Evolutionary conservation across 2,329 filamentous ascomycete species (phyloP).

Genomic region (Fusarium falciforme): DNA sequence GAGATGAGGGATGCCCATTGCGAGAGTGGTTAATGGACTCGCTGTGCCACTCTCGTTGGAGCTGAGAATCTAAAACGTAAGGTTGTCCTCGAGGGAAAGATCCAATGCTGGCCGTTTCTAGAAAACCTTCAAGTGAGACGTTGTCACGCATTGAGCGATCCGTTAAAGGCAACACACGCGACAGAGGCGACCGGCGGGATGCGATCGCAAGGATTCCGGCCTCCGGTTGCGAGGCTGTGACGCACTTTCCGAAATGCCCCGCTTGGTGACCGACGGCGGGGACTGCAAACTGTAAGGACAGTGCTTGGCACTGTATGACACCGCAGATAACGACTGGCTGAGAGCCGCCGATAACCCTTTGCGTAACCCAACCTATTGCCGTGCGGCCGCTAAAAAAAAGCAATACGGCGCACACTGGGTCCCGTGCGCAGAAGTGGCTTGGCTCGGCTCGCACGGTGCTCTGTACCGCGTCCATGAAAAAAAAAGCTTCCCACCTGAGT

Average conservation of each 20-base stretch:
- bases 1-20: conserved; percentile 71
- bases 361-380: not conserved
- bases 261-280: conserved; percentile 32
- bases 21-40: not conserved
- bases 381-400: conserved; percentile 11
- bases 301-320: conserved; percentile 23
- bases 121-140: not conserved
- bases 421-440: conserved; percentile 1
- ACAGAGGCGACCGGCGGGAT: not conserved
- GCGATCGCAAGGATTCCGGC: not conserved
- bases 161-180: not conserved
- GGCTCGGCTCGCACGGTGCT: conserved; percentile 11
- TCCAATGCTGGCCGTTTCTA: not conserved
- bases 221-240: conserved; percentile 16
- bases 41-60: not conserved
- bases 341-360: conserved; percentile 11
- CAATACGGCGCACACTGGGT: not conserved
- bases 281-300: conserved; percentile 1
- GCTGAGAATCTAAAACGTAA: not conserved
- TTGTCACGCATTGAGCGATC: not conserved
- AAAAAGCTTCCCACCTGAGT: conserved; percentile 40
- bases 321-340: not conserved
- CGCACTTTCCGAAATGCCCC: conserved; percentile 38
- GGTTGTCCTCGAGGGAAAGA: not conserved
- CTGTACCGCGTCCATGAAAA: conserved; percentile 33